phyloP scores from a whole-genome alignment of 108 stramenopile species.

The Stephanodiscus triporus region DNA sequence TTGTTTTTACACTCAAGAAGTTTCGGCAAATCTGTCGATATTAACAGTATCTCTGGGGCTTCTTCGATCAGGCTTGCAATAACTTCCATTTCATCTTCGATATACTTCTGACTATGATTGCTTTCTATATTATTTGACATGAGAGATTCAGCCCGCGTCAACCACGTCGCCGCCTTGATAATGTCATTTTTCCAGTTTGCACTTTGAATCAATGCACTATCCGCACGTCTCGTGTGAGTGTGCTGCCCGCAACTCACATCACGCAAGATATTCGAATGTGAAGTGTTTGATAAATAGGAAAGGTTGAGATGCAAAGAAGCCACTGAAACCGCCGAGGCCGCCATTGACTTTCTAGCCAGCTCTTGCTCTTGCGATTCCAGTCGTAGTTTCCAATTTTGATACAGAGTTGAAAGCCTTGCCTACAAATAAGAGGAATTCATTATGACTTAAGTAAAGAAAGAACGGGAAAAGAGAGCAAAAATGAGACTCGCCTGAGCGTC shows the following conservation, averaged over 20 bases:
- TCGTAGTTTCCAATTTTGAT: conserved; percentile 71
- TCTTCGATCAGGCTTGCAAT: conserved; percentile 71
- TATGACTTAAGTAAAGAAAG: conserved; percentile 3
- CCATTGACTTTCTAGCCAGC: conserved; percentile 69
- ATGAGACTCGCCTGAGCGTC: conserved; percentile 68
- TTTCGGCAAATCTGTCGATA: conserved; percentile 25
- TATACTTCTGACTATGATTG: conserved; percentile 15
- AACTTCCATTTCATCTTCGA: conserved; percentile 73
- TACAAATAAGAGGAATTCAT: conserved; percentile 4
- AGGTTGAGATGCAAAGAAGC: conserved; percentile 23
- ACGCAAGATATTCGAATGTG: background rate
- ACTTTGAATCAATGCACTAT: conserved; percentile 14
- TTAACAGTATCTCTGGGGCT: conserved; percentile 44
- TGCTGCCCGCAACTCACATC: background rate
- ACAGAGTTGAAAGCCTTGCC: conserved; percentile 71
- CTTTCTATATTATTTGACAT: conserved; percentile 30
- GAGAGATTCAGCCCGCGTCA: conserved; percentile 69
- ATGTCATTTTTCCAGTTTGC: conserved; percentile 34
- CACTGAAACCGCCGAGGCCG: conserved; percentile 63
- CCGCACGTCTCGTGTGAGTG: background rate
- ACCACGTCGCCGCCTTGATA: conserved; percentile 71
- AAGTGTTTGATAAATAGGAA: background rate
- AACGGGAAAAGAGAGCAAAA: conserved; percentile 14
- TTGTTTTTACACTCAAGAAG: conserved; percentile 1
- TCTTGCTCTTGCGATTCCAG: conserved; percentile 82